Evolutionary conservation across 2,329 filamentous ascomycete species (phyloP), one percentile per base, ranked within the genome.

Genomic region (Ascosphaera apis): DNA sequence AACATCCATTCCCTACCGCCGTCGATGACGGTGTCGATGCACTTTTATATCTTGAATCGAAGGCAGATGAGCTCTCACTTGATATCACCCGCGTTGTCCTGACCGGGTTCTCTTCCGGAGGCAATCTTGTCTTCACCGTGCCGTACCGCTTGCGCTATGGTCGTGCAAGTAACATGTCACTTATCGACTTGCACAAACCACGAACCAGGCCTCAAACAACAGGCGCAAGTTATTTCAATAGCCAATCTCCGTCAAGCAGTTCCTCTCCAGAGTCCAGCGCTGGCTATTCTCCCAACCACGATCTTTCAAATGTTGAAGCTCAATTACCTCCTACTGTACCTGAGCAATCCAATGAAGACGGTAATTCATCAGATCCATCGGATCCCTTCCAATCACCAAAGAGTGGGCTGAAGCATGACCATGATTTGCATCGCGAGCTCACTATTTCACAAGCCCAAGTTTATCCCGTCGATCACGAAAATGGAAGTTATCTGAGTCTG

Each of bases 21-120:
- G 69, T 74, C 2, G 70, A 75, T 42, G 70, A 76, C 41, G 68
- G 69, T 15, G 69, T 69, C 4, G 68, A 71, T 39, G 67, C 69
- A 1, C 52, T 76, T 15, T 53, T 72, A 3, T 72, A 67, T 49
- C 56, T 74, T 3, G 61, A 67, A 23, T 52, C 61, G 19, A 56
- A 73, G 45, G 66, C 68, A 0, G 52, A 58, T 3, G 65, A 70
- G 36, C 50, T 74, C 21, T 60, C 63, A 27, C 55, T 76, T 28
- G 68, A 75, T 45, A 50, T 62, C 2, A 60, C 63, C 19, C 66
- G 67, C 36, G 63, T 74, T 34, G 65, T 63, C 1, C 52, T 75
- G 3, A 67, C 63, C 17, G 70, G 70, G 15, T 76, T 76, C 53
- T 72, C 67, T 1, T 69, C 67, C 1, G 70, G 70, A 3, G 70